Base-by-base conservation (phyloP, 805 yeast genomes). In the Kodamaea neixiangensis region DNA sequence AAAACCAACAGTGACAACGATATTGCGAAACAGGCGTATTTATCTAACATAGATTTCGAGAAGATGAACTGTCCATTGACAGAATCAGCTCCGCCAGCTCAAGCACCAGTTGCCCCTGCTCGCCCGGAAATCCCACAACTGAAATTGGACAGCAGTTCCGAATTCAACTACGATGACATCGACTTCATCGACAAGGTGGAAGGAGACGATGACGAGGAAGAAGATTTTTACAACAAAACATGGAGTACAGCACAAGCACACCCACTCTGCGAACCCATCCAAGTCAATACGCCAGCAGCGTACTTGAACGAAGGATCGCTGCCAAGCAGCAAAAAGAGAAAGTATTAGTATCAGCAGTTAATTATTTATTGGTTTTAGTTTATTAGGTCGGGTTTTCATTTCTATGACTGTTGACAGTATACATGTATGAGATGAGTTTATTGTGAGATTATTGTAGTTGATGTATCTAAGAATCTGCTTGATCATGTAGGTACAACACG, bases 161-260 rank as follows among this genome's bases (percentile, higher is more conserved):
- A 55, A 7, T 58, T 44, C 38, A 52, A 55, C 43, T 60, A 57
- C 41, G 55, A 59, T 43, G 64, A 60, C 41, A 58, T 60, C 10
- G 61, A 61, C 18, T 35, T 62, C 29, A 57, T 49, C 3, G 64
- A 59, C 31, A 48, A 52, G 15, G 52, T 53, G 2, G 58, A 51
- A 19, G 58, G 51, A 10, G 57, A 55, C 14, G 63, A 60, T 4
- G 40, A 45, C 14, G 61, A 59, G 13, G 64, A 62, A 19, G 61
- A 56, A 39, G 44, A 47, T 11, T 61, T 54, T 21, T 62, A 59
- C 48, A 51, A 51, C n/a, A 29, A 44, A 13, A 44, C 54, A n/a
- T 62, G 66, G 66, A 41, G 43, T 38, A 38, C 39, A n/a, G 48
- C 47, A 20, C 25, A 19, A 11, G 38, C 46, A 13, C 38, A 48